Conservation (phyloP, 2,329 filamentous ascomycete species). For the Hypoxylon sp. region DNA sequence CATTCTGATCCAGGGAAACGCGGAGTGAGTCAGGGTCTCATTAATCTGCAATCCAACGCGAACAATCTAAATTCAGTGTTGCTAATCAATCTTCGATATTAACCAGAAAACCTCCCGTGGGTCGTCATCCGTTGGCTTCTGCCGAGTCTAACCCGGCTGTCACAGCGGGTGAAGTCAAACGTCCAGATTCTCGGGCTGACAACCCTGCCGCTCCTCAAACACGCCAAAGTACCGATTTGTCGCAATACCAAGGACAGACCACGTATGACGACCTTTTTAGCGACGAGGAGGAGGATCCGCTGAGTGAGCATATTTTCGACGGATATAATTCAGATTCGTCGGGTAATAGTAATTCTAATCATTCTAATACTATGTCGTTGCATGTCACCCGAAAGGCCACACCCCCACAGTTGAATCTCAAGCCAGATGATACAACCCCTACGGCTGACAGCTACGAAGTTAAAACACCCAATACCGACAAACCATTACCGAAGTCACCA, state of each 20-base stretch:
- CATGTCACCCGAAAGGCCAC: conserved; percentile 62
- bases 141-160: conserved; percentile 44
- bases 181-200: conserved; percentile 49
- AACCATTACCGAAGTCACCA: conserved; percentile 68
- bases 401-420: conserved; percentile 67
- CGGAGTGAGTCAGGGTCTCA: conserved; percentile 53
- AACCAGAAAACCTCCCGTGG: conserved; percentile 47
- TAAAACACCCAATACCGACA: conserved; percentile 63
- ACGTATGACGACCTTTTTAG: conserved; percentile 57
- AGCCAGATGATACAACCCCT: conserved; percentile 55
- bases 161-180: conserved; percentile 49
- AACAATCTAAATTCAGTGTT: conserved; percentile 26
- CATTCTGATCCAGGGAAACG: conserved; percentile 39
- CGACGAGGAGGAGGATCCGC: conserved; percentile 55
- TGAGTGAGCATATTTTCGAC: conserved; percentile 53
- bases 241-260: conserved; percentile 61
- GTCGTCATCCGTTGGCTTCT: conserved; percentile 43
- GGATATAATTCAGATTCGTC: conserved; percentile 54
- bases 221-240: conserved; percentile 57
- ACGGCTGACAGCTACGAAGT: conserved; percentile 47
- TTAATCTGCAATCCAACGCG: conserved; percentile 49
- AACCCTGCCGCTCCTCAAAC: conserved; percentile 62
- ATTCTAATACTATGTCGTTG: conserved; percentile 61
- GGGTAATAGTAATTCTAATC: conserved; percentile 56
- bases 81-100: conserved; percentile 47